Evolutionary conservation across 1,139 yeast genomes (phyloP).

Genomic region (Saccharomyces hybrid): DNA sequence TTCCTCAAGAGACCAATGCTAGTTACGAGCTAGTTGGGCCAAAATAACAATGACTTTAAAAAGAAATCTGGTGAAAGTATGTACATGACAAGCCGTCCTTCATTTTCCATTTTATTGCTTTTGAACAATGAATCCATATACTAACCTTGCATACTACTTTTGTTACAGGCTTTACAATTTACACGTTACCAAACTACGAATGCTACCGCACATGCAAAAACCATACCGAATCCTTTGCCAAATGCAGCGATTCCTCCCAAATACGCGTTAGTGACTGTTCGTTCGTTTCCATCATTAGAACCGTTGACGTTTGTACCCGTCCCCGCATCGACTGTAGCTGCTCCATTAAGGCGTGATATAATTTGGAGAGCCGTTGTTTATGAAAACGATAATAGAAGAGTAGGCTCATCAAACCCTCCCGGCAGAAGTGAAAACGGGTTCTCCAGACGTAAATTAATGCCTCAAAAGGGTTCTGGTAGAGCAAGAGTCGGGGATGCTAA

Average conservation of each 20-base stretch:
- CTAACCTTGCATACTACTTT: neutral
- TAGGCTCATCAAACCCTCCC: constrained; percentile 79
- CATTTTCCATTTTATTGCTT: neutral
- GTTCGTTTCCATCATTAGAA: constrained; percentile 83
- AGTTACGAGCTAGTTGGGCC: neutral
- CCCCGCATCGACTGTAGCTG: constrained; percentile 57
- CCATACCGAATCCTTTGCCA: constrained; percentile 11
- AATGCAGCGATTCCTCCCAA: constrained; percentile 39
- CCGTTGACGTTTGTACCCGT: constrained; percentile 74
- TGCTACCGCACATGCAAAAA: neutral
- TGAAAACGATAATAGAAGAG: constrained; percentile 86
- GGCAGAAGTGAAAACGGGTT: constrained; percentile 83
- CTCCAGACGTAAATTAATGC: constrained; percentile 72
- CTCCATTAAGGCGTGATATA: constrained; percentile 80
- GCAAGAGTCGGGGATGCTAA: constrained; percentile 97
- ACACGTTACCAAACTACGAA: neutral
- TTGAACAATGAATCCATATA: neutral
- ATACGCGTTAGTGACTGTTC: constrained; percentile 71
- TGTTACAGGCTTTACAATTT: neutral
- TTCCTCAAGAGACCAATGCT: neutral
- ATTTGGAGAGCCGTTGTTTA: constrained; percentile 90
- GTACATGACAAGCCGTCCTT: neutral
- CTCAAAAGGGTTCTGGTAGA: constrained; percentile 89
- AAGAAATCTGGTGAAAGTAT: neutral
- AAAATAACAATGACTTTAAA: neutral